These are phyloP conservation scores for Lepiota brunneoincarnata DNA, from an alignment of 768 basidiomycete genomes.

Conservation along the genomic window DNA sequence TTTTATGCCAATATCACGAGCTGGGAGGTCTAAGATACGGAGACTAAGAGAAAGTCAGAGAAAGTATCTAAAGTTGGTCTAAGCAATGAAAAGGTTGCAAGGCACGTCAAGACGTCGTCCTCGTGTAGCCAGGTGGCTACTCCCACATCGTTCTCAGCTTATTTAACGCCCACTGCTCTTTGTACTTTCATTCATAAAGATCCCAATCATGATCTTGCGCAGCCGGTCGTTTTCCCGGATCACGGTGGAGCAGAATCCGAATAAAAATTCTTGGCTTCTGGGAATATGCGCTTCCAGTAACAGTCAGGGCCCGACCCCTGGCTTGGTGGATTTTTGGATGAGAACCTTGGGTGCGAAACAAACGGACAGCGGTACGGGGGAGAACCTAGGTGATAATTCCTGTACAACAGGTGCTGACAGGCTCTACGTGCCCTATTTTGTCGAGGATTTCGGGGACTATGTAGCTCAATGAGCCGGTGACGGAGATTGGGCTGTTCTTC, in stretches of 20 bases:
- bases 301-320: conserved; percentile 85
- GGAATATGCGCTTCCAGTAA: conserved; percentile 90
- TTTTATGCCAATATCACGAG: too few species aligned
- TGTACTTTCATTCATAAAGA: conserved; percentile 10
- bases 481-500: conserved; percentile 67
- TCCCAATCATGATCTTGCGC: conserved; percentile 57
- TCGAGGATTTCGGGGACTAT: conserved; percentile 88
- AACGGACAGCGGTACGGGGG: conserved; percentile 86
- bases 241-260: conserved; percentile 60
- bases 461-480: conserved; percentile 86
- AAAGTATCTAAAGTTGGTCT: too few species aligned
- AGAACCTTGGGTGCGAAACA: conserved; percentile 72
- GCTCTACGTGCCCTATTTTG: conserved; percentile 83
- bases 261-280: conserved; percentile 86
- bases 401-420: conserved; percentile 94
- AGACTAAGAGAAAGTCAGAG: too few species aligned
- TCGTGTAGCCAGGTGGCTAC: too few species aligned
- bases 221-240: conserved; percentile 70
- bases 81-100: too few species aligned
- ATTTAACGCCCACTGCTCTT: conserved; percentile 23
- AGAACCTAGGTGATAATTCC: conserved; percentile 96
- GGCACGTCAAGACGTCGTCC: too few species aligned
- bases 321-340: conserved; percentile 87
- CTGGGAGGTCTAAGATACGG: too few species aligned
- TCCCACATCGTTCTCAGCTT: too few species aligned